Evolutionary conservation across 2,329 filamentous ascomycete genomes (phyloP).

Genomic region (Thelonectria olida): DNA sequence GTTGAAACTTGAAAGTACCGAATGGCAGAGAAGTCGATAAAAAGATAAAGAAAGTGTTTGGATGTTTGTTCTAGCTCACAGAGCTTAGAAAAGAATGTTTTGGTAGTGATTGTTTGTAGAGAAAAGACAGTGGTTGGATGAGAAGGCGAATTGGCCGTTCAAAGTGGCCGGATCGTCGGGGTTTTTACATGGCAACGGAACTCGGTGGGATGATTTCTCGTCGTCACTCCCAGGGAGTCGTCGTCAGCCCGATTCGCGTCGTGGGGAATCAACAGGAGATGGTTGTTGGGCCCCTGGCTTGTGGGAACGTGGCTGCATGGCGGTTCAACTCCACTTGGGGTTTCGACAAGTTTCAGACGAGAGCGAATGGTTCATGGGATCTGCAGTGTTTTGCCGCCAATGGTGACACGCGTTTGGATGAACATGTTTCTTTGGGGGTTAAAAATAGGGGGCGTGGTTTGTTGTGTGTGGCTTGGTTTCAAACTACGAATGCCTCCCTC

Average conservation of each 20-base stretch:
- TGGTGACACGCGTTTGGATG: not conserved
- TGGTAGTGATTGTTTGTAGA: not conserved
- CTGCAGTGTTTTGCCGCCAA: slow-evolving; percentile 2
- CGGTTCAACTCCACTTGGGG: not conserved
- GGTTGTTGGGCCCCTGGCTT: not conserved
- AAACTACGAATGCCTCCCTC: too few relatives aligned
- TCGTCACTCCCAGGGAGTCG: slow-evolving; percentile 4
- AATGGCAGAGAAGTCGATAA: not conserved
- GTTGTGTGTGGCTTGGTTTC: not conserved
- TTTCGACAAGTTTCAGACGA: slow-evolving; percentile 12
- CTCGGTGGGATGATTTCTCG: slow-evolving; percentile 8
- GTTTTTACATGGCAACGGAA: slow-evolving; percentile 2
- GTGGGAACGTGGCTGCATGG: not conserved
- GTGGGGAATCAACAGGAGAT: slow-evolving; percentile 13
- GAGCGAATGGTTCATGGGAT: slow-evolving; percentile 7
- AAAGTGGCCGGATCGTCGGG: slow-evolving; percentile 7
- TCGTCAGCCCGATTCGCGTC: slow-evolving; percentile 15
- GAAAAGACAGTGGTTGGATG: slow-evolving; percentile 2
- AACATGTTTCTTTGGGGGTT: not conserved
- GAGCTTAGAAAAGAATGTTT: slow-evolving; percentile 12
- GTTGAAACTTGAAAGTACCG: not conserved
- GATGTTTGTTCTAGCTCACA: slow-evolving; percentile 3
- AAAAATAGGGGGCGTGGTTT: not conserved
- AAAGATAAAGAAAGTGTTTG: not conserved
- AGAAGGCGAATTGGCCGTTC: not conserved